Conservation (phyloP, 176 grass and related monocot species). For the Triticum monococcum region DNA sequence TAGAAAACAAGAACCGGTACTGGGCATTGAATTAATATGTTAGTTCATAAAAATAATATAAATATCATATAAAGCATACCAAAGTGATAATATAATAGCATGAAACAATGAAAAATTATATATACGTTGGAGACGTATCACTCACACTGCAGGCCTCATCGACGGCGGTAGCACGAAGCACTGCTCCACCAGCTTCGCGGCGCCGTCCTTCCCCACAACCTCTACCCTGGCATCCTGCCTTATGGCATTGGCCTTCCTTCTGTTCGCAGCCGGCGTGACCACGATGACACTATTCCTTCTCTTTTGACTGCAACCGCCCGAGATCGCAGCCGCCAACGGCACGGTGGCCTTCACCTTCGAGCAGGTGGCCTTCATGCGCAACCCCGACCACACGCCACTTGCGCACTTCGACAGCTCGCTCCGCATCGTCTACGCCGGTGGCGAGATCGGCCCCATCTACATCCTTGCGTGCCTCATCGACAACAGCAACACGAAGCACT, state of each 20-base stretch:
- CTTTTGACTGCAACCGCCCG: constrained; percentile 59
- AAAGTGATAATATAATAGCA: too few species aligned
- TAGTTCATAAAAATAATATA: too few species aligned
- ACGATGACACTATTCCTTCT: constrained; percentile 55
- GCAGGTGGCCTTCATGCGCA: constrained; percentile 63
- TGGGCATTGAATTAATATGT: too few species aligned
- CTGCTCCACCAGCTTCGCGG: not conserved
- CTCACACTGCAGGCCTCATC: too few species aligned
- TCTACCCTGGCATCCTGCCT: constrained; percentile 66
- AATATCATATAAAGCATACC: too few species aligned
- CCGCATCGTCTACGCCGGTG: constrained; percentile 34
- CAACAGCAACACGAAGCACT: constrained; percentile 52
- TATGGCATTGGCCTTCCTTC: constrained; percentile 50
- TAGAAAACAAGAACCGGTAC: too few species aligned
- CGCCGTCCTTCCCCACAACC: not conserved
- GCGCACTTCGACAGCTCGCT: too few species aligned
- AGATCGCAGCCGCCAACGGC: constrained; percentile 66
- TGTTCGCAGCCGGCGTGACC: constrained; percentile 19
- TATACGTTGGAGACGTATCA: too few species aligned
- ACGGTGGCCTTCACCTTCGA: constrained; percentile 73
- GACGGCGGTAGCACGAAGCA: too few species aligned
- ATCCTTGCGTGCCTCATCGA: constrained; percentile 84
- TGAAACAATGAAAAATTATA: too few species aligned
- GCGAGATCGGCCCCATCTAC: constrained; percentile 71
- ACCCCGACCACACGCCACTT: constrained; percentile 58